Conservation (phyloP, 2,329 filamentous ascomycete genomes). For the Fusarium coicis region DNA sequence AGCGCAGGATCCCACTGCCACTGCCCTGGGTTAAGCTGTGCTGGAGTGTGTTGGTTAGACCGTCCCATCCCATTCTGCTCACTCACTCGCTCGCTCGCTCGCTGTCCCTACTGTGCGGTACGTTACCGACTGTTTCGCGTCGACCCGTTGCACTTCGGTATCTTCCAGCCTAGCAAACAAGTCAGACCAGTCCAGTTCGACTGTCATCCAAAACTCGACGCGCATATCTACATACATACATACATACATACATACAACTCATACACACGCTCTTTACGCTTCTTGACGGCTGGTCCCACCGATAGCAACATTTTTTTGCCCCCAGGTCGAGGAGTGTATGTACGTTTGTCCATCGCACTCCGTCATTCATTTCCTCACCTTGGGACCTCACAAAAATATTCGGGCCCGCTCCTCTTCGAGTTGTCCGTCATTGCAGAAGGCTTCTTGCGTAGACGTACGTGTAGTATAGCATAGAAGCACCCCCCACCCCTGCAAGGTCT, state of each 20-base stretch:
- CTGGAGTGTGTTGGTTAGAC: conserved; percentile 16
- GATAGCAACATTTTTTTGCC: conserved; percentile 19
- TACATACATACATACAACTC: conserved; percentile 3
- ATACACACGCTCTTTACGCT: conserved; percentile 2
- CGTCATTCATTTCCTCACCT: conserved; percentile 43
- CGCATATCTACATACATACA: neutral
- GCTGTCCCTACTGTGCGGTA: neutral
- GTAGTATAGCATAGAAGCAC: conserved; percentile 16
- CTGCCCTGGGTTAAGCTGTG: conserved; percentile 36
- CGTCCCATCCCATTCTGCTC: conserved; percentile 14
- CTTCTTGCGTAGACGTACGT: conserved; percentile 34
- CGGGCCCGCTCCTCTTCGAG: conserved; percentile 43
- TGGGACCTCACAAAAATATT: conserved; percentile 48
- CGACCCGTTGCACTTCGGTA: conserved; percentile 31
- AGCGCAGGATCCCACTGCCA: conserved; percentile 45
- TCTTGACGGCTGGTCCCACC: conserved; percentile 37
- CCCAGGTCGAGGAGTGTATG: conserved; percentile 40
- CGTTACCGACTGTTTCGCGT: conserved; percentile 21
- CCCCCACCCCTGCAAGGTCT: conserved; percentile 30
- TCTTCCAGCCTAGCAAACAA: conserved; percentile 31
- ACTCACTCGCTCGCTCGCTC: neutral
- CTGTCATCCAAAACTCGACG: conserved; percentile 27
- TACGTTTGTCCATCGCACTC: conserved; percentile 43
- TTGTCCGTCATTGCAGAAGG: conserved; percentile 42
- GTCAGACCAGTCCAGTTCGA: conserved; percentile 8